Base-by-base conservation (phyloP, 2,329 filamentous ascomycete genomes). In the Penicillium psychrosexuale region DNA sequence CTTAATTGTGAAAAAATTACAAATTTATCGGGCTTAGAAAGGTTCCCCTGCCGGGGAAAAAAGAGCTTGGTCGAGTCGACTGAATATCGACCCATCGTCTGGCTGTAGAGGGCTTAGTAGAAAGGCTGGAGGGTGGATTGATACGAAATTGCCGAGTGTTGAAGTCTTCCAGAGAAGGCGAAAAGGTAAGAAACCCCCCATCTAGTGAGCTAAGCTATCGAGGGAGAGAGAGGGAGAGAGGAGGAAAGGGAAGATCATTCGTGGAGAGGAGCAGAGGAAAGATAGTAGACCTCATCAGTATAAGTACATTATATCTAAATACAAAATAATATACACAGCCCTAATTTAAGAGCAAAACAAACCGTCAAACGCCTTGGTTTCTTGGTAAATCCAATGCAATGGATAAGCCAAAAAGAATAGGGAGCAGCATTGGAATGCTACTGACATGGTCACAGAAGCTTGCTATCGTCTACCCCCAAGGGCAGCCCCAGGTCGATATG, bases 401-500 rank as follows among this genome's bases (percentile, higher is more conserved):
- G 34, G 13, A 34, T 30, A 46, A 24, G 17, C 15, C 30, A 43
- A 36, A 34, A 3, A 42, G 11, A 5, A 9, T 8, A 8, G 37
- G n/a, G n/a, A n/a, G n/a, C n/a, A n/a, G n/a, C n/a, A n/a, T n/a
- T n/a, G n/a, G n/a, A n/a, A n/a, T n/a, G 7, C 17, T 31, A 24
- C 30, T 30, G 39, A 38, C 31, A 50, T 17, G 11, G 3, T n/a
- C 7, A 69, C 22, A 66, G 51, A 37, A 69, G 50, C 51, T 66
- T 57, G 44, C 61, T 61, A 44, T 66, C 64, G 31, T 66, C 66
- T 15, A 66, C 54, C 3, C 57, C 69, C 13, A 70, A 38, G 22
- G 67, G 63, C 15, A 60, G 55, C 4, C 70, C 71, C 13, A 75
- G 55, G 57, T 74, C 61, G 28, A 75, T 57, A 9, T 62, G 62